Evolutionary conservation across 495 filamentous ascomycete genomes (phyloP).

Genomic region (Wilcoxina mikolae): DNA sequence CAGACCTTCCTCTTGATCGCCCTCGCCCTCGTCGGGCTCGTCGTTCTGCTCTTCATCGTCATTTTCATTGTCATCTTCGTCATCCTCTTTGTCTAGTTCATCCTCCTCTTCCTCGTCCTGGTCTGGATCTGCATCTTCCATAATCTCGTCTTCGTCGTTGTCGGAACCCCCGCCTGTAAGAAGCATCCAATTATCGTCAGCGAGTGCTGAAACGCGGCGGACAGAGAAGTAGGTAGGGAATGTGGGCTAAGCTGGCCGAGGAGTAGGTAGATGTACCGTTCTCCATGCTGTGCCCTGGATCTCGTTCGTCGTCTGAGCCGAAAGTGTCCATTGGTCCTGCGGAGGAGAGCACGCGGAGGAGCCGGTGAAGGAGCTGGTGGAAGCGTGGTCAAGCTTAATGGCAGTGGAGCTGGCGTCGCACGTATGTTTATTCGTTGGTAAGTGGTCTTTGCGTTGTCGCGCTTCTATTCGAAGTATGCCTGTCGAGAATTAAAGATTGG

Average conservation of each 20-base stretch:
- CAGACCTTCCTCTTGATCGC: slow-evolving; percentile 37
- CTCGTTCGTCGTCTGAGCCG: slow-evolving; percentile 4
- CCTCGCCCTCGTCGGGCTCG: slow-evolving; percentile 29
- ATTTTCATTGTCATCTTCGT: slow-evolving; percentile 39
- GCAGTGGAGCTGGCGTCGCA: too few species aligned
- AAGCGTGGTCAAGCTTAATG: too few species aligned
- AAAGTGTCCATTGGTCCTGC: not conserved
- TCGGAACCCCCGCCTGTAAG: slow-evolving; percentile 43
- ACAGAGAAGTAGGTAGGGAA: not conserved
- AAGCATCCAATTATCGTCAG: not conserved
- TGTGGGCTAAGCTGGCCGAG: too few species aligned
- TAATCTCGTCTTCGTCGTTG: slow-evolving; percentile 54
- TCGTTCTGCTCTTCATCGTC: slow-evolving; percentile 34
- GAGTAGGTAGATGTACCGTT: not conserved
- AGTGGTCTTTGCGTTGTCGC: too few species aligned
- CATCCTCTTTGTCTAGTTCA: slow-evolving; percentile 32
- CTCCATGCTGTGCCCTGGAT: slow-evolving; percentile 1
- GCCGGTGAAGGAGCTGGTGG: not conserved
- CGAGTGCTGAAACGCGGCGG: not conserved
- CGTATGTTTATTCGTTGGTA: too few species aligned
- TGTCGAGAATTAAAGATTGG: too few species aligned
- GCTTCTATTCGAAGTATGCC: too few species aligned
- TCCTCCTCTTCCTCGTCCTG: slow-evolving; percentile 31
- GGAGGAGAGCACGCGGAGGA: not conserved
- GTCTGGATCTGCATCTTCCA: slow-evolving; percentile 44